A percentile compares a stretch with the other conserved stretches of the same genome.
These are phyloP conservation scores for Micromonas pusilla DNA, from an alignment of 139 green algal species.

Conservation along the genomic window DNA sequence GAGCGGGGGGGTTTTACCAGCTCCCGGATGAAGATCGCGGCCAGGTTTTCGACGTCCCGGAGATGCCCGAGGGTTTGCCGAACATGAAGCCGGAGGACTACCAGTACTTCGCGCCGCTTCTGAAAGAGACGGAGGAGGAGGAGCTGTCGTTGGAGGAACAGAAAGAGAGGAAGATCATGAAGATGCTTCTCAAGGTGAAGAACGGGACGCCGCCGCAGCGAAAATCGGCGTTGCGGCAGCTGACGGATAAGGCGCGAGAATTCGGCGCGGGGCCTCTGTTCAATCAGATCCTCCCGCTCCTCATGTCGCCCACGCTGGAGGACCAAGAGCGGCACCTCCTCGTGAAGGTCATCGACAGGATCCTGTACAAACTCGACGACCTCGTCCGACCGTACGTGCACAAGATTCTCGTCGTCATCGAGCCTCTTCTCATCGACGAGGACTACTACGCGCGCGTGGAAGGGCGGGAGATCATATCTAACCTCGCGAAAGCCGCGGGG, in stretches of 20 bases:
- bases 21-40: constrained; percentile 75
- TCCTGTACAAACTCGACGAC: constrained; percentile 98
- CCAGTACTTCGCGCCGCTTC: constrained; percentile 90
- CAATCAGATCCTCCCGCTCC: constrained; percentile 96
- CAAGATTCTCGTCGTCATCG: constrained; percentile 99
- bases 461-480: constrained; percentile 97
- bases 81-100: constrained; percentile 96
- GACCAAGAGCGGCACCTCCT: constrained; percentile 97
- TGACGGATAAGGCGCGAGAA: constrained; percentile 95
- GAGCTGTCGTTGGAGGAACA: constrained; percentile 83
- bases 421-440: constrained; percentile 98
- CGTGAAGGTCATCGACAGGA: constrained; percentile 88
- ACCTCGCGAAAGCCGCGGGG: constrained; percentile 81
- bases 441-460: constrained; percentile 99
- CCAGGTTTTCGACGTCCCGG: constrained; percentile 67
- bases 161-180: constrained; percentile 98
- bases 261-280: constrained; percentile 93
- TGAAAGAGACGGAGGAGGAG: constrained; percentile 77
- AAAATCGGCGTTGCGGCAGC: constrained; percentile 88
- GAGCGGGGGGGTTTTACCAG: constrained; percentile 54
- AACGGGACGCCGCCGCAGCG: constrained; percentile 96
- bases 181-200: constrained; percentile 98
- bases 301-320: constrained; percentile 97
- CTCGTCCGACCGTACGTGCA: constrained; percentile 95
- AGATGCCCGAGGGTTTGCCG: constrained; percentile 69